Base-by-base conservation (phyloP, 108 stramenopile species). In the Nannochloropsis granulata region DNA sequence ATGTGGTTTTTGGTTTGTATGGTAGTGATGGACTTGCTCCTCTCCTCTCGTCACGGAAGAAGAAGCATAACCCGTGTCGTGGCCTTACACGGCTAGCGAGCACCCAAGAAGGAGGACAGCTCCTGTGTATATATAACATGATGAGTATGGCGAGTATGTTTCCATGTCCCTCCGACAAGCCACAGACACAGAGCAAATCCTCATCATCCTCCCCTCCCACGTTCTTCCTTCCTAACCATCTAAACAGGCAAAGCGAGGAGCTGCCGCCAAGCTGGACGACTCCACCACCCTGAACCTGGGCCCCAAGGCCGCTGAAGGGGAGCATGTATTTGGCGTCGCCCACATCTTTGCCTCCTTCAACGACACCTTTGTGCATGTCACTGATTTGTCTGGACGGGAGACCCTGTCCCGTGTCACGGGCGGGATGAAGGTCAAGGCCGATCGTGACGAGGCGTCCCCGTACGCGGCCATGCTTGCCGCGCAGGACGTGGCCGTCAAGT, bases 391-490 rank as follows among this genome's bases (percentile, higher is more conserved):
- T 44, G 99, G 99, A 81, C 94, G 99, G 12, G 99, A 99, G 93
- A 99, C 99, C 79, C 92, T 99, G 91, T 95, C 95, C 86, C 97
- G 99, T 83, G 97, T 99, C 56, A 99, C 99, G 13, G 99, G 99
- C 82, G 99, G 99, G 78, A 99, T 99, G 99, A 99, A 99, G 93
- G 99, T n/a, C 13, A 98, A 98, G 95, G 98, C 98, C 23, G 99
- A 99, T 87, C 95, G 98, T 82, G 99, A 99, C 85, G 99, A 99
- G 92, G 94, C 96, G 80, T 95, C 94, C 43, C 99, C 99, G 19
- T 99, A 99, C 92, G 99, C 99, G 83, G 98, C 99, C 78, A 98
- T 98, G 99, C 95, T 99, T 94, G 99, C 99, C 93, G 99, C 99
- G 44, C 97, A 98, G 92, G 99, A 99, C 84, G 97, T 96, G 46